A percentile compares a stretch with the other conserved stretches of the same genome.
These are phyloP conservation scores for Spergularia bocconei DNA, from an alignment of 148 eudicot genomes.

Conservation along the genomic window DNA sequence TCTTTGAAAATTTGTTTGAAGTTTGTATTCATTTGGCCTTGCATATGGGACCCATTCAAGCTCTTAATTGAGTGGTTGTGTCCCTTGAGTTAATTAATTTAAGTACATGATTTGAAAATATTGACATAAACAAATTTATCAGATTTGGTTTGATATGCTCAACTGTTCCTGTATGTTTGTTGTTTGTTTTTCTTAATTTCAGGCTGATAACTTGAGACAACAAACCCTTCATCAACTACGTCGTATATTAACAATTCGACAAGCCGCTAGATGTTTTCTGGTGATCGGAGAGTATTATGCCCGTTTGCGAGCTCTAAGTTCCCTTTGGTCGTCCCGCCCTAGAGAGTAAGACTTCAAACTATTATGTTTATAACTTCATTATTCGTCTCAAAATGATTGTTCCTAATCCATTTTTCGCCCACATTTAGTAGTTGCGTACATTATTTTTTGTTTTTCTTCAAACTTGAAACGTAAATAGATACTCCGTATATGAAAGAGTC, in stretches of 20 bases:
- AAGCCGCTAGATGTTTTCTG: constrained; percentile 84
- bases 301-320: constrained; percentile 89
- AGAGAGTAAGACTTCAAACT: constrained; percentile 60
- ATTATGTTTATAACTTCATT: neutral
- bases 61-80: constrained; percentile 31
- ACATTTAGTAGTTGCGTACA: neutral
- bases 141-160: constrained; percentile 24
- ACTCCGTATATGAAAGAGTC: no score
- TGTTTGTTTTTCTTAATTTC: constrained; percentile 16
- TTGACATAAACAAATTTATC: neutral
- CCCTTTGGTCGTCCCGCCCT: constrained; percentile 93
- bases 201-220: constrained; percentile 97
- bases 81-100: constrained; percentile 11
- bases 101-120: constrained; percentile 19
- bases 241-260: constrained; percentile 76
- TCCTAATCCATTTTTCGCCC: neutral
- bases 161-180: constrained; percentile 12
- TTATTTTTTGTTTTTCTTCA: no score
- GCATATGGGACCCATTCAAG: constrained; percentile 21
- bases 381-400: neutral
- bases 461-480: no score
- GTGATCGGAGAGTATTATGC: constrained; percentile 87
- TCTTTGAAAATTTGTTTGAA: constrained; percentile 29
- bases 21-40: neutral
- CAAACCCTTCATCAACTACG: constrained; percentile 85